Base-by-base conservation (phyloP, 306 rosid species). In the Notholithocarpus densiflorus region DNA sequence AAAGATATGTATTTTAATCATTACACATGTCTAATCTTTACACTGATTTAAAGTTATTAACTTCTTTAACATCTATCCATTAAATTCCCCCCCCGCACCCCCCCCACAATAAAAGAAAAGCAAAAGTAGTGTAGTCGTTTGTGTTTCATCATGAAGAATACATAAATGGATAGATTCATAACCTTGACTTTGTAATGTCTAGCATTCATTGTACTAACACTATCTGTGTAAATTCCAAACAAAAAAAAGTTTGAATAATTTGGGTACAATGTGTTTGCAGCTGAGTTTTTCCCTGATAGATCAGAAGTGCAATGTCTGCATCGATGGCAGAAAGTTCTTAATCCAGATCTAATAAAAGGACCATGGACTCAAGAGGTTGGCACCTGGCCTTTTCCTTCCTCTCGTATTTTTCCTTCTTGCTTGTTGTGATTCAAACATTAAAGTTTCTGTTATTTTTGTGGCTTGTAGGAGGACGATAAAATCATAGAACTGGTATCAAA, bases 251-350 rank as follows among this genome's bases (percentile, higher is more conserved):
- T 74, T 74, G 76, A 75, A 78, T 77, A 48, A 78, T 87, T 79
- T 88, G 76, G 59, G 64, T 55, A 76, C n/a, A 43, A 73, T 80
- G 71, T 81, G 45, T 53, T 8, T 88, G 90, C 98, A 95, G 99
- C 98, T 78, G 92, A 93, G 87, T 89, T 80, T 88, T 95, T 95
- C 62, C 90, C 89, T 55, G 93, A 93, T 85, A 90, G 99, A 77
- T 90, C 98, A 77, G 99, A 95, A 91, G 99, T 95, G 56, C 99
- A 95, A 84, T 95, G 99, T 83, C 87, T 95, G 69, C 99, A 95
- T 85, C 89, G 99, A 87, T 95, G 99, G 99, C 99, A 93, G 90
- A 95, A 95, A 82, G 98, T 95, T 82, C 93, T 95, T 43, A 95
- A 95, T 86, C 99, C 98, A n/a, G 96, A 95, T 20, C 99, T 95